Percentiles rank a stretch among this genome's conserved stretches.
Evolutionary conservation across 257 asterid genomes (phyloP).

Genomic region (Galeopsis tetrahit): DNA sequence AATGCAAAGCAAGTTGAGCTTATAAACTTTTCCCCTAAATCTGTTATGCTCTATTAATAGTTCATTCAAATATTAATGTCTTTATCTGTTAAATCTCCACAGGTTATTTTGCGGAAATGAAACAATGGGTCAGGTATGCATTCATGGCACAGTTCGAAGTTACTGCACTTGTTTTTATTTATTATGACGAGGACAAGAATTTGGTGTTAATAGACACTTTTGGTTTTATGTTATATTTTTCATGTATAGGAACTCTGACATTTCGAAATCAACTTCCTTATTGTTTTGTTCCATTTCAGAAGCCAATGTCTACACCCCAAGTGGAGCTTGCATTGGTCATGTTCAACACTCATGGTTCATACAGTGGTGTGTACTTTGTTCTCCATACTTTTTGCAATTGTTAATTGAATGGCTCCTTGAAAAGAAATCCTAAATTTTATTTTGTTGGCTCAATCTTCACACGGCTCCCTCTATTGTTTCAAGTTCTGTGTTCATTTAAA

Average conservation of each 20-base stretch:
- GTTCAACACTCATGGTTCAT: conserved; percentile 70
- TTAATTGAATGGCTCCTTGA: background rate
- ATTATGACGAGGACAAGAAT: background rate
- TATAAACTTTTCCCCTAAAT: background rate
- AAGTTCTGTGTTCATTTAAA: conserved; percentile 20
- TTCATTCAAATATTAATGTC: conserved; percentile 23
- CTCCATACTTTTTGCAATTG: conserved; percentile 16
- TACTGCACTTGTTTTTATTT: conserved; percentile 3
- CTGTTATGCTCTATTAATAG: background rate
- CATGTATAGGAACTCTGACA: conserved; percentile 5
- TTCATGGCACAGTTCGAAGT: conserved; percentile 11
- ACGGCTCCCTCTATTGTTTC: background rate
- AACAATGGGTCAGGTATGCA: conserved; percentile 61
- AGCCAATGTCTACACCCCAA: conserved; percentile 47
- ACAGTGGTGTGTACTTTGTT: conserved; percentile 58
- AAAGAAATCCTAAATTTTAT: background rate
- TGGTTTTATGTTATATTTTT: conserved; percentile 9
- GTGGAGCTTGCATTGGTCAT: conserved; percentile 64
- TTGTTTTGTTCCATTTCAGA: conserved; percentile 47
- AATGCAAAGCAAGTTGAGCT: background rate
- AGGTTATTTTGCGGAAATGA: conserved; percentile 74
- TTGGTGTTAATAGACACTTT: conserved; percentile 16
- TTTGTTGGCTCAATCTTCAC: conserved; percentile 17
- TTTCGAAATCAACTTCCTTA: background rate
- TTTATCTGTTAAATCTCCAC: conserved; percentile 34